These are phyloP conservation scores for Chaetothyriales sp. DNA, from an alignment of 2,329 filamentous ascomycete genomes.

Conservation along the genomic window DNA sequence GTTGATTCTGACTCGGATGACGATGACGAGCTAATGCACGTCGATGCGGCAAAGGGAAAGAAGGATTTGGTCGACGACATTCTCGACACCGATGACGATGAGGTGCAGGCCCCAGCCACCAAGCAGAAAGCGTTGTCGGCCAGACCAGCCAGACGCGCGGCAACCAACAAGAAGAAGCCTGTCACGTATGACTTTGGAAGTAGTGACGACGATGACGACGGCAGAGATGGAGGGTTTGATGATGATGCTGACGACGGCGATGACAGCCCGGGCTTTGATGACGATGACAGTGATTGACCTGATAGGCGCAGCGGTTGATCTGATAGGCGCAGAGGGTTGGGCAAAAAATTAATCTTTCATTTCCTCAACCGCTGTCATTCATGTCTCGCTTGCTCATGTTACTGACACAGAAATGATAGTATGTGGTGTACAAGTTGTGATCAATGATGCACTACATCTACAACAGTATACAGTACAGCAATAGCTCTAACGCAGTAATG, in stretches of 20 bases:
- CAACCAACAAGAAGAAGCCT: slow-evolving; percentile 27
- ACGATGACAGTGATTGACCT: slow-evolving; percentile 1
- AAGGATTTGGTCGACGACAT: slow-evolving; percentile 4
- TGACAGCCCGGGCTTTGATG: slow-evolving; percentile 3
- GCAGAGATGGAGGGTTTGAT: slow-evolving; percentile 3
- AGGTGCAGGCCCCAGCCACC: slow-evolving; percentile 1
- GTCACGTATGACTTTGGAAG: slow-evolving; percentile 29
- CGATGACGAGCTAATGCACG: slow-evolving; percentile 18
- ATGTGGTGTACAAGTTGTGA: no score
- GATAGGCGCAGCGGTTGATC: no score
- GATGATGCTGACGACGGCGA: slow-evolving; percentile 11
- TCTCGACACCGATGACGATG: slow-evolving; percentile 1
- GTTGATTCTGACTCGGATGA: slow-evolving; percentile 35
- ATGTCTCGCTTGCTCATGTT: no score
- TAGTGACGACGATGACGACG: slow-evolving; percentile 22
- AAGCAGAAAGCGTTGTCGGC: slow-evolving; percentile 20
- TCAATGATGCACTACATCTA: no score
- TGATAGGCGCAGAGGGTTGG: no score
- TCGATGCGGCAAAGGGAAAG: slow-evolving; percentile 1
- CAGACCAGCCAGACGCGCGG: slow-evolving; percentile 32
- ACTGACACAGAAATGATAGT: no score
- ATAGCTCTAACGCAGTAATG: no score
- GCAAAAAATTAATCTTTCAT: no score
- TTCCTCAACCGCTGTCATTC: no score
- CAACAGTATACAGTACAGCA: no score